Base-by-base conservation (phyloP, 371 early-diverging fungal species). In the Mucor lusitanicus region DNA sequence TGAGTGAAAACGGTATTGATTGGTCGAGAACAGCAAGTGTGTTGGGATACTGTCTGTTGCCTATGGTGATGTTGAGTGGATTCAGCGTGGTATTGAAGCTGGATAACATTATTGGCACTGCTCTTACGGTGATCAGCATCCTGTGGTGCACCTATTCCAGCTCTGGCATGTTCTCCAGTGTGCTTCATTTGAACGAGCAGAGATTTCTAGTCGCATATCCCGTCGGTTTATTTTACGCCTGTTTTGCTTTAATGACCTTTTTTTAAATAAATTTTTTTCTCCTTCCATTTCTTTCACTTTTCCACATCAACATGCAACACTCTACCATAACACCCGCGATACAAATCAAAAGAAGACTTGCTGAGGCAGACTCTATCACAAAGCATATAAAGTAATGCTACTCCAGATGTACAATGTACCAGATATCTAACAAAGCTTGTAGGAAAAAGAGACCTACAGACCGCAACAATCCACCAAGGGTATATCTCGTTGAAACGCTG, bases 181-280 rank as follows among this genome's bases (percentile, higher is more conserved):
- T 95, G 7, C 81, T 99, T 48, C 87, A 88, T 63, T 92, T 98
- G 94, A 90, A 81, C 37, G 93, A 98, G 57, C 98, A 99, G 78
- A 85, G 97, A 46, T 81, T 96, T 64, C 83, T 99, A 46, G 95
- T 99, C 4, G 97, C 96, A 28, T 99, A 99, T 63, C 99, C 99
- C 1, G 91, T 99, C 17, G 92, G 90, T 17, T 83, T 99, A 59
- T 87, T 99, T 66, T 99, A 99, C 71, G 88, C 94, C 27, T 91
- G 93, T 65, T 99, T 98, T 85, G 98, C 97, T 5, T 80, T 97
- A 66, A 89, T 99, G 83, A 94, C 97, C 5, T 90, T 97, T 9
- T 97, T 96, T 73, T 95, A 87, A 79, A 61, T 21, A 46, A 57
- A 46, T 19, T 50, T 50, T 50, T 50, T 25, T 12, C 11, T 35